phyloP scores from a whole-genome alignment of 2,329 filamentous ascomycete species.

The Ascosphaera pollenicola region DNA sequence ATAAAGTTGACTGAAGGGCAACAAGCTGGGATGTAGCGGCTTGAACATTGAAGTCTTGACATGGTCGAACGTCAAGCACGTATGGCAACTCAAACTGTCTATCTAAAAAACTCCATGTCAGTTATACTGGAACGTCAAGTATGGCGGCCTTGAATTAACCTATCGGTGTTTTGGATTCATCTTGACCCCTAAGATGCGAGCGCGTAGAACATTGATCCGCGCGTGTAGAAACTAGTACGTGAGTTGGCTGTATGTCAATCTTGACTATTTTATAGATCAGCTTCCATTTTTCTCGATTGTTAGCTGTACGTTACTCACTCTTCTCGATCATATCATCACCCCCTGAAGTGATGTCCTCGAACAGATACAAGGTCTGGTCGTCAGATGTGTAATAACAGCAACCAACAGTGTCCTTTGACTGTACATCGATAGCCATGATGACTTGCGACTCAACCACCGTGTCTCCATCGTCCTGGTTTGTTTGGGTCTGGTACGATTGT shows the following conservation, averaged over 20 bases:
- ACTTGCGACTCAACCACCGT: slow-evolving; percentile 30
- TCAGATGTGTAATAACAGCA: slow-evolving; percentile 62
- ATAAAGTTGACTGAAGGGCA: slow-evolving; percentile 29
- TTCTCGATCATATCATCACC: slow-evolving; percentile 48
- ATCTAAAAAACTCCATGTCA: slow-evolving; percentile 10
- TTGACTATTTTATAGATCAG: slow-evolving; percentile 27
- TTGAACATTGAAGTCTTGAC: slow-evolving; percentile 50
- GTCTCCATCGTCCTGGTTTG: too few relatives aligned
- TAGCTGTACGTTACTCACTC: slow-evolving; percentile 12
- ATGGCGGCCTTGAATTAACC: too few relatives aligned
- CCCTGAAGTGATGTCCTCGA: slow-evolving; percentile 52
- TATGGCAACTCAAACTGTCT: slow-evolving; percentile 34
- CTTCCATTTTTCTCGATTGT: slow-evolving; percentile 9
- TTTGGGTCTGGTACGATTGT: too few relatives aligned
- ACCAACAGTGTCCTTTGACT: slow-evolving; percentile 47
- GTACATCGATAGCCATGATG: slow-evolving; percentile 61
- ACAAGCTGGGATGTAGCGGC: slow-evolving; percentile 43
- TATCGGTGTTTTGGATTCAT: too few relatives aligned
- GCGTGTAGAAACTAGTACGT: slow-evolving; percentile 34
- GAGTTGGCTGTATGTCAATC: slow-evolving; percentile 37
- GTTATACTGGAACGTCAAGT: too few relatives aligned
- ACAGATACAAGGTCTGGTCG: slow-evolving; percentile 48
- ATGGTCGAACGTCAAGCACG: slow-evolving; percentile 43
- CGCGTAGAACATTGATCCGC: slow-evolving; percentile 23
- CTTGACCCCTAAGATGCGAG: too few relatives aligned